Conservation (phyloP, 2,329 filamentous ascomycete genomes). For the Aspergillus aculeatus region DNA sequence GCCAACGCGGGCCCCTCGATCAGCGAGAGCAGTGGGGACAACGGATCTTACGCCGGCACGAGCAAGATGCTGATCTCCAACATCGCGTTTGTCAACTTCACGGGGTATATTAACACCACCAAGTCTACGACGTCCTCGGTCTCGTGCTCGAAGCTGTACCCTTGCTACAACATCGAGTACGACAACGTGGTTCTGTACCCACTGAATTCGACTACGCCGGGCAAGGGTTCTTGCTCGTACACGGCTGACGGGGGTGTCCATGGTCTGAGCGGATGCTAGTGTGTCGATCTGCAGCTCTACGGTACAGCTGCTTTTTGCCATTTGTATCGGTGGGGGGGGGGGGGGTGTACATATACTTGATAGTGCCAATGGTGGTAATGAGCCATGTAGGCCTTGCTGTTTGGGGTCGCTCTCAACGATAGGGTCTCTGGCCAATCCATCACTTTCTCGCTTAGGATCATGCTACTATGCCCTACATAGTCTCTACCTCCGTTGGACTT, state of each 20-base stretch:
- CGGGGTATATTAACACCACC: constrained; percentile 44
- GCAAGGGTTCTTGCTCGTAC: constrained; percentile 38
- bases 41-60: constrained; percentile 50
- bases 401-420: no score
- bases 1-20: constrained; percentile 48
- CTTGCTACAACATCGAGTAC: constrained; percentile 53
- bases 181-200: constrained; percentile 42
- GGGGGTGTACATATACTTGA: not conserved
- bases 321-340: not conserved
- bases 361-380: no score
- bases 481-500: no score
- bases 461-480: no score
- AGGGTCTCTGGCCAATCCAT: no score
- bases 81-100: constrained; percentile 53
- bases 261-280: constrained; percentile 29
- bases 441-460: no score
- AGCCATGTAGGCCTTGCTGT: no score
- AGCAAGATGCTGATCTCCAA: constrained; percentile 53
- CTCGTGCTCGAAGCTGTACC: constrained; percentile 49
- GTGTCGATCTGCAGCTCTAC: not conserved
- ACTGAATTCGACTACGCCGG: constrained; percentile 33
- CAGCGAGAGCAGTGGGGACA: constrained; percentile 51
- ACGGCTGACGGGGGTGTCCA: constrained; percentile 39
- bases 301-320: not conserved
- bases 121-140: constrained; percentile 42